Base-by-base conservation (phyloP, 768 basidiomycete species). In the Leccinellum rugosiceps region DNA sequence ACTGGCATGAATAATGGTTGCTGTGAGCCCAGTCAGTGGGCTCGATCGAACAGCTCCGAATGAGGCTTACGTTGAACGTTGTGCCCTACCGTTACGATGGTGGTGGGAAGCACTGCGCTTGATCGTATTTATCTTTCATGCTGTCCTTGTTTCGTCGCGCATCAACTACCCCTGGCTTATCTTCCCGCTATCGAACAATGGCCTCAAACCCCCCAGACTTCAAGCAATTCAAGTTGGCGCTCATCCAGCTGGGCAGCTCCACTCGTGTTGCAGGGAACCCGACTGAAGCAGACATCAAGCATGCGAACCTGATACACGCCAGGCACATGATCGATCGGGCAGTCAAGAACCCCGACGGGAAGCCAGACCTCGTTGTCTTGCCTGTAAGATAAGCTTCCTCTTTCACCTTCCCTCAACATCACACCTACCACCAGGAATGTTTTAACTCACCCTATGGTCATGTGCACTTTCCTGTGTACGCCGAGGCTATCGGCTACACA, bases 391-490 rank as follows among this genome's bases (percentile, higher is more conserved):
- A 17, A 19, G 30, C 19, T 50, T 52, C 6, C 38, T 34, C 19
- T 43, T 34, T 28, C 35, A 19, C 47, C 30, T 47, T 53, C 32
- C 30, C 54, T 31, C 57, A 31, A 50, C 55, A 38, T 35, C 51
- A 35, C 51, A 51, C 34, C 15, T 23, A 4, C 31, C 26, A 14
- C 30, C 58, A 92, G 92, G 92, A 91, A 82, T 92, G 85, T 72
- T 94, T 93, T 73, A 91, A 93, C 67, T 92, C 89, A 4, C 90
- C 90, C 0, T 93, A 94, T 63, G 90, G 91, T 0, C 83, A 86
- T 62, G 75, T 76, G 3, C 82, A 90, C 68, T 97, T 98, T 68
- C 89, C 91, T 0, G 78, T 84, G 9, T 88, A 94, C 64, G 90
- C 92, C 1, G 94, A 96, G 73, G 79, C 76, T 3, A 92, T 95